A percentile compares a stretch with the other conserved stretches of the same genome.
Evolutionary conservation across 352 stramenopile species (phyloP).

Genomic region (Phytopythium vexans): DNA sequence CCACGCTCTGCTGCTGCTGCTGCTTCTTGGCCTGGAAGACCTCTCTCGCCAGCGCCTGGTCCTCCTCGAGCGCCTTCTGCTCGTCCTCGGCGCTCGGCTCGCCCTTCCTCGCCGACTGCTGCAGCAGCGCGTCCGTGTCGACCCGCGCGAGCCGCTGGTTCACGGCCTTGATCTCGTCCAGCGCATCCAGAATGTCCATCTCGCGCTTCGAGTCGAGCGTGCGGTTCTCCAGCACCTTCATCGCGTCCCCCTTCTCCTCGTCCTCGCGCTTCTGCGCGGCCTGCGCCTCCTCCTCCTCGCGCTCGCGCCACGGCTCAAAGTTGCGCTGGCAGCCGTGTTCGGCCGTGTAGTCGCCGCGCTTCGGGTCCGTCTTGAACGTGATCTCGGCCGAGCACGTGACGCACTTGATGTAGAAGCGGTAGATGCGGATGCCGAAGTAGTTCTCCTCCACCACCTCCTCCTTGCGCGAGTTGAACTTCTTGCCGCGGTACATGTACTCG

Average conservation of each 20-base stretch:
- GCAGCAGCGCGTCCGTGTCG: slow-evolving; percentile 77
- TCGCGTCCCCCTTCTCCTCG: slow-evolving; percentile 94
- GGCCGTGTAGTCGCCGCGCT: slow-evolving; percentile 97
- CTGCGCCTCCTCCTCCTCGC: slow-evolving; percentile 60
- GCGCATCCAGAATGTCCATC: slow-evolving; percentile 98
- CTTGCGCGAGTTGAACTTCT: slow-evolving; percentile 99
- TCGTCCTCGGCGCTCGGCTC: slow-evolving; percentile 36
- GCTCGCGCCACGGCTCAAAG: slow-evolving; percentile 97
- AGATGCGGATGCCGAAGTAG: slow-evolving; percentile 96
- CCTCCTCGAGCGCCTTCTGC: slow-evolving; percentile 30
- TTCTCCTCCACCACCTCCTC: slow-evolving; percentile 95
- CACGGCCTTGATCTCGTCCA: slow-evolving; percentile 98
- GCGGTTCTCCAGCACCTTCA: slow-evolving; percentile 98
- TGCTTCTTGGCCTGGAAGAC: slow-evolving; percentile 4
- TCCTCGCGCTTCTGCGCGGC: slow-evolving; percentile 77
- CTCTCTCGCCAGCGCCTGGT: slow-evolving; percentile 2
- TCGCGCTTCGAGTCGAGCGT: slow-evolving; percentile 98
- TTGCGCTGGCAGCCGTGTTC: slow-evolving; percentile 96
- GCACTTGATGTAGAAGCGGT: slow-evolving; percentile 99
- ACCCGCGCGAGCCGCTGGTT: slow-evolving; percentile 94
- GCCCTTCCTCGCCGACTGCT: slow-evolving; percentile 36
- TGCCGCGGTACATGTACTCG: slow-evolving; percentile 98
- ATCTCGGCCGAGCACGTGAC: slow-evolving; percentile 93
- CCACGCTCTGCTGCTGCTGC: slow-evolving; percentile 7
- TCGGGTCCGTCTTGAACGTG: slow-evolving; percentile 98